phyloP scores from a whole-genome alignment of 352 stramenopile species.

The Phytophthora colocasiae region DNA sequence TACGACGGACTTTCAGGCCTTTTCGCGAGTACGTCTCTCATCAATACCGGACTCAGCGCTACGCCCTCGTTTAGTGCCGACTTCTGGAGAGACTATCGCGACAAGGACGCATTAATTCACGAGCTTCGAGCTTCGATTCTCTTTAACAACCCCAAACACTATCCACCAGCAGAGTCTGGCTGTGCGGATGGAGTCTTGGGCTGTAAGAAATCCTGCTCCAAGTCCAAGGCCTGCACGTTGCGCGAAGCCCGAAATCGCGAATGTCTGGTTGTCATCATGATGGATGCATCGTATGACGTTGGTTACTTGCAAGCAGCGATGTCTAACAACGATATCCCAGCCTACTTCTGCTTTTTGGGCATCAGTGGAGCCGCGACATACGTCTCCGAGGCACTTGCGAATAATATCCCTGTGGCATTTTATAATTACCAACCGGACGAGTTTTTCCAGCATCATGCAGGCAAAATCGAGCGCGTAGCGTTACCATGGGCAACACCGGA shows the following conservation, averaged over 20 bases:
- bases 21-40: conserved; percentile 50
- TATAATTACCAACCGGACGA: conserved; percentile 62
- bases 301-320: conserved; percentile 52
- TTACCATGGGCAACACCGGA: conserved; percentile 45
- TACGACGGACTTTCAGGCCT: conserved; percentile 47
- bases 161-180: conserved; percentile 28
- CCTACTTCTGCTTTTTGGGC: conserved; percentile 55
- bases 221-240: conserved; percentile 46
- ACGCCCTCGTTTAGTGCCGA: conserved; percentile 43
- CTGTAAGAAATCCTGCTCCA: conserved; percentile 53
- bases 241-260: conserved; percentile 36
- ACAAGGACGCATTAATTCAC: conserved; percentile 38
- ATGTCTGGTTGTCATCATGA: conserved; percentile 58
- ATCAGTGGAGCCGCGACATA: conserved; percentile 30
- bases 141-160: conserved; percentile 30
- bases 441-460: conserved; percentile 40
- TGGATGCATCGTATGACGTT: conserved; percentile 38
- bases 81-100: conserved; percentile 59
- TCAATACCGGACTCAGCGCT: conserved; percentile 38
- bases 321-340: conserved; percentile 48
- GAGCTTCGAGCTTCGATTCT: conserved; percentile 33
- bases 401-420: conserved; percentile 44
- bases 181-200: conserved; percentile 44
- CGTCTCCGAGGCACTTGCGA: conserved; percentile 37
- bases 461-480: conserved; percentile 43